Evolutionary conservation across 208 protist genomes (phyloP).

Genomic region (Wallacemonas sp.): DNA sequence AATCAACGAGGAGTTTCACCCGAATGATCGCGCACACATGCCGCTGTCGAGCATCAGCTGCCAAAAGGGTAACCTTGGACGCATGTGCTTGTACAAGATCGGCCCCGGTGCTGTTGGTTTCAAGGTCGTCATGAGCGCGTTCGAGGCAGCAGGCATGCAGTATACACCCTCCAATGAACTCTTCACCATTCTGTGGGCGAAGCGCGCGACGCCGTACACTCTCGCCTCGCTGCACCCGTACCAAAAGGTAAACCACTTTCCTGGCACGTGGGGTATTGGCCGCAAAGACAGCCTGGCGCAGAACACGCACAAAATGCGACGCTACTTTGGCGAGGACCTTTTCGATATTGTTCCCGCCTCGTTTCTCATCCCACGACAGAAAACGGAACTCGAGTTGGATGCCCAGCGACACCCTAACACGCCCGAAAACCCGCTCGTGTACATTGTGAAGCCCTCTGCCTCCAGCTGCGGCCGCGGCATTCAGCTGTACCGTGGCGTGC

Average conservation of each 20-base stretch:
- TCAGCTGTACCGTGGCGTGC: constrained; percentile 62
- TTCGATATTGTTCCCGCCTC: constrained; percentile 85
- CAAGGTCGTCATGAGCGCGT: constrained; percentile 85
- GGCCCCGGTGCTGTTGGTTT: constrained; percentile 91
- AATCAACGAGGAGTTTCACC: constrained; percentile 71
- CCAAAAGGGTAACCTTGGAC: constrained; percentile 82
- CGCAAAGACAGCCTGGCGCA: constrained; percentile 86
- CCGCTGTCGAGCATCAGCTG: constrained; percentile 46
- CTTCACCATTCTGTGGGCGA: constrained; percentile 93
- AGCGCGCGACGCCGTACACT: constrained; percentile 81
- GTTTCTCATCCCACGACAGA: constrained; percentile 84
- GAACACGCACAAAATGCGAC: constrained; percentile 82
- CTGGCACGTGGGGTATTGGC: constrained; percentile 90
- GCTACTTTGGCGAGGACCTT: constrained; percentile 58
- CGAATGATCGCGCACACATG: constrained; percentile 55
- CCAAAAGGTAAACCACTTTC: constrained; percentile 93
- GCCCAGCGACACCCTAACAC: constrained; percentile 59
- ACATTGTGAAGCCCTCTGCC: constrained; percentile 89
- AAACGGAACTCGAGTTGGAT: constrained; percentile 58
- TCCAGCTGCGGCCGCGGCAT: constrained; percentile 91
- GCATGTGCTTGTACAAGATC: constrained; percentile 90
- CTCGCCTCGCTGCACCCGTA: constrained; percentile 76
- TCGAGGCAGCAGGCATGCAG: constrained; percentile 79
- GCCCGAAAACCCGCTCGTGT: constrained; percentile 65
- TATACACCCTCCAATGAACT: constrained; percentile 84